Evolutionary conservation across 352 stramenopile species (phyloP).

Genomic region (Globisporangium takayamanum): DNA sequence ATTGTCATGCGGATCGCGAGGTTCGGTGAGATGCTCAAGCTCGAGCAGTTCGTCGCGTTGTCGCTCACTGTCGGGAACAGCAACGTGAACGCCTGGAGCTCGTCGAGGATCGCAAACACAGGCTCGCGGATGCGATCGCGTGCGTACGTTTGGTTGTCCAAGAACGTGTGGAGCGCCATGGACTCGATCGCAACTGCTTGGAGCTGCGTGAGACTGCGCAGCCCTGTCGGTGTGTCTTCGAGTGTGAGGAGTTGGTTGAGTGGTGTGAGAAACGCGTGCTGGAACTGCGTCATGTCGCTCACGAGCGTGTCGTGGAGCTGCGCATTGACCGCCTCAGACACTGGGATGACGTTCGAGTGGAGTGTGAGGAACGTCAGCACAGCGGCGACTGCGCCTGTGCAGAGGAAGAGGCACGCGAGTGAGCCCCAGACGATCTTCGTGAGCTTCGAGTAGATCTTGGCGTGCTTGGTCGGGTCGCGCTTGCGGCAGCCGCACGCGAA

Average conservation of each 20-base stretch:
- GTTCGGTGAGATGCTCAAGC: conserved; percentile 44
- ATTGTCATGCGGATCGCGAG: conserved; percentile 44
- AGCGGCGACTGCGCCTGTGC: conserved; percentile 15
- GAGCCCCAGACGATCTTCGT: conserved; percentile 38
- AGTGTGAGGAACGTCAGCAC: conserved; percentile 29
- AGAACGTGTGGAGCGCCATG: conserved; percentile 36
- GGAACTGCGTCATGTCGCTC: conserved; percentile 27
- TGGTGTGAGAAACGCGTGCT: conserved; percentile 25
- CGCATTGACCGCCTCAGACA: conserved; percentile 16
- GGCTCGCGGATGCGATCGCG: conserved; percentile 26
- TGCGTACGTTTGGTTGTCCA: conserved; percentile 35
- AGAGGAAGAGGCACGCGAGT: conserved; percentile 25
- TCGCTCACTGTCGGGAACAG: conserved; percentile 42
- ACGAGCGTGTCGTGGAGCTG: conserved; percentile 25
- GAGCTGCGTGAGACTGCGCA: conserved; percentile 19
- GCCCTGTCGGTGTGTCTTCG: conserved; percentile 1
- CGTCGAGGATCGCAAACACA: conserved; percentile 35
- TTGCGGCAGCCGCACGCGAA: conserved; percentile 44
- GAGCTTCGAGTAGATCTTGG: conserved; percentile 41
- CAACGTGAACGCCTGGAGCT: conserved; percentile 27
- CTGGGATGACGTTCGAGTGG: conserved; percentile 23
- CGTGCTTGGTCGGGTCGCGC: conserved; percentile 29
- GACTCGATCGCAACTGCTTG: conserved; percentile 17
- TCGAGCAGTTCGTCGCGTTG: conserved; percentile 26
- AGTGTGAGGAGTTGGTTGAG: conserved; percentile 25